These are phyloP conservation scores for Chamaenerion angustifolium DNA, from an alignment of 345 rosid genomes.

Conservation along the genomic window DNA sequence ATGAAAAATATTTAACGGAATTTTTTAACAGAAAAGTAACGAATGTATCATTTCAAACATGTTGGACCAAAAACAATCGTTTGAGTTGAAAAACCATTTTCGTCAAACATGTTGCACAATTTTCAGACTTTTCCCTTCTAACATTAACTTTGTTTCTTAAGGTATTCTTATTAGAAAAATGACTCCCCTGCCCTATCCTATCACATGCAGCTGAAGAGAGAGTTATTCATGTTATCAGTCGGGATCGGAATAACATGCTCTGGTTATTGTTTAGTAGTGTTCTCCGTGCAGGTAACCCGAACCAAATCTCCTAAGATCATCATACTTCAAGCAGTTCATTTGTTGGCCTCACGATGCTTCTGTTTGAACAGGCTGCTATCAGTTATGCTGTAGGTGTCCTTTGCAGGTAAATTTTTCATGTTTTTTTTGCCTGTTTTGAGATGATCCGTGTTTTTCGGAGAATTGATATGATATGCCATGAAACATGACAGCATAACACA, in stretches of 20 bases:
- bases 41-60: too few relatives aligned
- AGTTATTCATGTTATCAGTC: slow-evolving; percentile 59
- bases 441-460: too few relatives aligned
- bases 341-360: slow-evolving; percentile 7
- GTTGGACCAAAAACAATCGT: too few relatives aligned
- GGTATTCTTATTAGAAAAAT: background rate
- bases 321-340: too few relatives aligned
- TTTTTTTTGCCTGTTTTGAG: too few relatives aligned
- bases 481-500: too few relatives aligned
- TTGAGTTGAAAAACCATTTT: too few relatives aligned
- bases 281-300: slow-evolving; percentile 56
- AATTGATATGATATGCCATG: too few relatives aligned
- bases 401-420: slow-evolving; percentile 56
- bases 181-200: slow-evolving; percentile 11
- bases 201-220: slow-evolving; percentile 58
- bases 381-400: slow-evolving; percentile 76
- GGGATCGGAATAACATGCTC: slow-evolving; percentile 68
- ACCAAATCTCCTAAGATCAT: background rate
- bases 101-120: too few relatives aligned
- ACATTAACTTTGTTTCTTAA: background rate
- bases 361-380: slow-evolving; percentile 51
- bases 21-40: too few relatives aligned
- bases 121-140: too few relatives aligned
- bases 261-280: slow-evolving; percentile 60
- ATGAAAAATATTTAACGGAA: too few relatives aligned